Evolutionary conservation across 192 early-diverging fungal species (phyloP).

Genomic region (Linnemannia hyalina): DNA sequence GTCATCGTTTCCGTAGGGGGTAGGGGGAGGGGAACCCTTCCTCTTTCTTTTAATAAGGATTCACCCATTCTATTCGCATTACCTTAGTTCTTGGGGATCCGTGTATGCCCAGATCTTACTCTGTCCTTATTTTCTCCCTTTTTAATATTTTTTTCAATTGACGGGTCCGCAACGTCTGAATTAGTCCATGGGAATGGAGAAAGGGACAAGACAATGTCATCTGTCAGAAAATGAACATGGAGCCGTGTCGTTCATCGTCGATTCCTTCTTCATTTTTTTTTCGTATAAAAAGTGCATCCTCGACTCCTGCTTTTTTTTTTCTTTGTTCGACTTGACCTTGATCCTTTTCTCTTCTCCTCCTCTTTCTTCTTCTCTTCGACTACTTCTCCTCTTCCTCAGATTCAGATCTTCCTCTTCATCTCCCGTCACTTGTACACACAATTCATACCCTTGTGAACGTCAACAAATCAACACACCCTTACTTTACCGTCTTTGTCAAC

Average conservation of each 20-base stretch:
- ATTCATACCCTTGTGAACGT: background rate
- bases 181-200: background rate
- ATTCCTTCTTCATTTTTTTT: background rate
- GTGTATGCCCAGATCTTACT: background rate
- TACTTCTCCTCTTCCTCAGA: background rate
- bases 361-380: background rate
- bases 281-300: constrained; percentile 17
- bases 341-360: background rate
- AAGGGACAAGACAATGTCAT: background rate
- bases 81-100: background rate
- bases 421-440: background rate
- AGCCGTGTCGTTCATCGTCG: background rate
- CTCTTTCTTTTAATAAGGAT: background rate
- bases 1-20: background rate
- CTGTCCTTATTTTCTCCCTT: background rate
- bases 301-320: background rate
- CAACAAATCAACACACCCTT: background rate
- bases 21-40: background rate
- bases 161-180: background rate
- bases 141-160: background rate
- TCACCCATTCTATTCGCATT: background rate
- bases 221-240: background rate
- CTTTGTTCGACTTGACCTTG: background rate
- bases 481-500: background rate
- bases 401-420: background rate